phyloP scores from a whole-genome alignment of 495 filamentous ascomycete genomes.

The Aspergillus panamensis region DNA sequence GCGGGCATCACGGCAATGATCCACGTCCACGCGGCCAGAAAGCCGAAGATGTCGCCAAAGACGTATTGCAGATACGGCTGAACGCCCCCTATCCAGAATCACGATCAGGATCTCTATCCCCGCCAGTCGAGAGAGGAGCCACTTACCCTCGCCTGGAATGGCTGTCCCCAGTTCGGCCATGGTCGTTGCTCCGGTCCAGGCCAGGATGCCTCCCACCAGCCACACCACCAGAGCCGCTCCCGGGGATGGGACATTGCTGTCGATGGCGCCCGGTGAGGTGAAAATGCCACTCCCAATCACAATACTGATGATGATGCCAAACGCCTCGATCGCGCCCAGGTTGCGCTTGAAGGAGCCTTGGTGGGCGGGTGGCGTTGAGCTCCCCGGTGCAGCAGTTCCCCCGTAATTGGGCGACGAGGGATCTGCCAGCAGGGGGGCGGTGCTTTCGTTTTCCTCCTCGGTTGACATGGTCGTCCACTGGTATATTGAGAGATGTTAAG shows the following conservation, averaged over 20 bases:
- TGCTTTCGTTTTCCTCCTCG: background rate
- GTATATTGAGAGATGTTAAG: background rate
- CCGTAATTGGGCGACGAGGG: background rate
- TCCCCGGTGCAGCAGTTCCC: background rate
- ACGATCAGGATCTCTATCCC: background rate
- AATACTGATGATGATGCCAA: constrained; percentile 25
- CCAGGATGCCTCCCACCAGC: constrained; percentile 21
- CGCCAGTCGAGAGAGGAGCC: background rate
- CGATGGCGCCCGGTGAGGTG: constrained; percentile 22
- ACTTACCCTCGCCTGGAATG: constrained; percentile 20
- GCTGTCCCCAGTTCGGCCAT: constrained; percentile 23
- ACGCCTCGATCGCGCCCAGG: constrained; percentile 21
- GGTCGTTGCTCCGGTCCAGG: constrained; percentile 22
- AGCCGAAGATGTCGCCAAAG: constrained; percentile 23
- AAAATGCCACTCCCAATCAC: constrained; percentile 26
- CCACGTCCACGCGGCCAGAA: constrained; percentile 24
- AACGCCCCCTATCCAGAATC: constrained; percentile 11
- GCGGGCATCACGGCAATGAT: constrained; percentile 24
- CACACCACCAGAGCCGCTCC: constrained; percentile 21
- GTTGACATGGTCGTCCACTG: background rate
- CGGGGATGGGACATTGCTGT: constrained; percentile 23
- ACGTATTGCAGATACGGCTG: constrained; percentile 24
- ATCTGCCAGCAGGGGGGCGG: constrained; percentile 5
- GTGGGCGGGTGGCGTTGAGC: background rate
- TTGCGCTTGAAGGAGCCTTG: constrained; percentile 18